These are phyloP conservation scores for Colletotrichum zoysiae DNA, from an alignment of 2,329 filamentous ascomycete species.

Conservation along the genomic window DNA sequence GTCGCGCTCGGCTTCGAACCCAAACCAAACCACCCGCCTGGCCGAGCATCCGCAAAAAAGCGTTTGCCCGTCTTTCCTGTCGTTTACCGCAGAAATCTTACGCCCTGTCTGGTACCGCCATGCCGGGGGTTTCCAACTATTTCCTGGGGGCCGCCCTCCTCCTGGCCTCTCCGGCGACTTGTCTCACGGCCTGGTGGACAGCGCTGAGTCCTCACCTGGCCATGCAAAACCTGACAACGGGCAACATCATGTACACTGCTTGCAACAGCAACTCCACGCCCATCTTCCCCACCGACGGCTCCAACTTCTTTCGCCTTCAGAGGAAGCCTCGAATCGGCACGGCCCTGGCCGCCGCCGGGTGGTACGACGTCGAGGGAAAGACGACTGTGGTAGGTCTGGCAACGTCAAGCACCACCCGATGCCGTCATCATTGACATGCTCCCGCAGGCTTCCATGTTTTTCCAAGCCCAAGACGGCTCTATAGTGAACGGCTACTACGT, in stretches of 20 bases:
- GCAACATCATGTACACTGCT: conserved; percentile 52
- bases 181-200: conserved; percentile 53
- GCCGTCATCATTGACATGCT: conserved; percentile 12
- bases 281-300: conserved; percentile 51
- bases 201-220: conserved; percentile 51
- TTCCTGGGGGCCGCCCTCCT: conserved; percentile 19
- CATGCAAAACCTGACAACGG: conserved; percentile 52
- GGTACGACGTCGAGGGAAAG: conserved; percentile 46
- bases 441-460: conserved; percentile 38
- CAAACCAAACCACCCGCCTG: no score
- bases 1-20: not conserved
- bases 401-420: not conserved
- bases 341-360: conserved; percentile 52
- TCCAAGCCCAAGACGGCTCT: conserved; percentile 25
- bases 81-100: not conserved
- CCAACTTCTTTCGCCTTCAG: conserved; percentile 46
- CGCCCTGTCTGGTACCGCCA: not conserved
- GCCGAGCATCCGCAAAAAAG: not conserved
- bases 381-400: conserved; percentile 50
- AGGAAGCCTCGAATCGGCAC: conserved; percentile 51
- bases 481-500: conserved; percentile 44
- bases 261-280: conserved; percentile 50
- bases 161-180: conserved; percentile 44
- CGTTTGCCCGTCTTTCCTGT: conserved; percentile 8
- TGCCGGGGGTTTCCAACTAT: not conserved